Evolutionary conservation across 129 eudicot genomes (phyloP).

Genomic region (Centella asiatica): DNA sequence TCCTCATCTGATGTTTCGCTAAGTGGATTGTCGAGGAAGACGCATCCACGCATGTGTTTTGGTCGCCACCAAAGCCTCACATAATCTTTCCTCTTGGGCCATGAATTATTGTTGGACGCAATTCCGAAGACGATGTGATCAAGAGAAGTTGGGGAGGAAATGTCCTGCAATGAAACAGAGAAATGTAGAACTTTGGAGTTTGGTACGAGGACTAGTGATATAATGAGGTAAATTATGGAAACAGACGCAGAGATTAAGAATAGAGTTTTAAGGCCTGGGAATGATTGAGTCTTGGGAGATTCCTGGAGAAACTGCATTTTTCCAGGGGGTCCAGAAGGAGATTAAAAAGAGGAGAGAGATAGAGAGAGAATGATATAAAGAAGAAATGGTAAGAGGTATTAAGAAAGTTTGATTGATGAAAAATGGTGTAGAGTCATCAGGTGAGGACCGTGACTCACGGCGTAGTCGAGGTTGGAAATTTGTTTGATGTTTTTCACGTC

Average conservation of each 20-base stretch:
- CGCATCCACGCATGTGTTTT: constrained; percentile 57
- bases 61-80: constrained; percentile 78
- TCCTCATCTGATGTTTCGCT: background rate
- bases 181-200: constrained; percentile 13
- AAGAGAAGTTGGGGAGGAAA: constrained; percentile 32
- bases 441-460: too few relatives aligned
- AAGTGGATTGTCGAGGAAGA: constrained; percentile 37
- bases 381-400: too few relatives aligned
- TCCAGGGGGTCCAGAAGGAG: constrained; percentile 6
- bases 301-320: constrained; percentile 30
- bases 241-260: constrained; percentile 23
- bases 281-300: constrained; percentile 21
- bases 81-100: constrained; percentile 45
- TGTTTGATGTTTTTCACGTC: too few relatives aligned
- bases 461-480: too few relatives aligned
- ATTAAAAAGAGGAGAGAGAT: too few relatives aligned
- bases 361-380: too few relatives aligned
- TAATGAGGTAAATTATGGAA: constrained; percentile 24
- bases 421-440: too few relatives aligned
- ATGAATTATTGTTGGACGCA: constrained; percentile 52
- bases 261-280: constrained; percentile 20
- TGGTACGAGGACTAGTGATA: constrained; percentile 28
- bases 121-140: constrained; percentile 72
- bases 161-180: constrained; percentile 7
- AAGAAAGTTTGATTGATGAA: too few relatives aligned